A percentile compares a stretch with the other conserved stretches of the same genome.
These are phyloP conservation scores for Penicillium chermesinum DNA, from an alignment of 495 filamentous ascomycete genomes.

Conservation along the genomic window DNA sequence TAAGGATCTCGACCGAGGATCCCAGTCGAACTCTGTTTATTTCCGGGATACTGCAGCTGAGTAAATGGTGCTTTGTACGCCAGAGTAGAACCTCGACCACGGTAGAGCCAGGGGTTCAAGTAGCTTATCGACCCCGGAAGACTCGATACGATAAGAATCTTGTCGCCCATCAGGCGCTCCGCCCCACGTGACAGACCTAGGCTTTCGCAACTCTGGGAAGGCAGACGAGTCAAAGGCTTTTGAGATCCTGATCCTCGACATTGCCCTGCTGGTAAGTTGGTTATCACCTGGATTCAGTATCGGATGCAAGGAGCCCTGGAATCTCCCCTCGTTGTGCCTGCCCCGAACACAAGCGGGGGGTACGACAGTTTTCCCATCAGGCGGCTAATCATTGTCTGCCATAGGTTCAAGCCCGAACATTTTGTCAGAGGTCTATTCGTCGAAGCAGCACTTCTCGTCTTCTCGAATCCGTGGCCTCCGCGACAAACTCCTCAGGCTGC, in stretches of 20 bases:
- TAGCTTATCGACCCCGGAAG: no score
- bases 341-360: constrained; percentile 10
- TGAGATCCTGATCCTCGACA: constrained; percentile 3
- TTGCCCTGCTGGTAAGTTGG: constrained; percentile 6
- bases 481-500: neutral
- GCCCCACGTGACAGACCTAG: constrained; percentile 15
- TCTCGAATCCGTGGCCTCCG: neutral
- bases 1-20: no score
- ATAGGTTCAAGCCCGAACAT: constrained; percentile 10
- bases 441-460: constrained; percentile 3
- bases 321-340: constrained; percentile 14
- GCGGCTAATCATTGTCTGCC: constrained; percentile 5
- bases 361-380: constrained; percentile 6
- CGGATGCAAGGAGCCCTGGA: constrained; percentile 12
- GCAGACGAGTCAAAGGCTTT: constrained; percentile 6
- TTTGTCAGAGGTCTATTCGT: constrained; percentile 4
- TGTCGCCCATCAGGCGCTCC: neutral
- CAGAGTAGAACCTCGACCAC: no score
- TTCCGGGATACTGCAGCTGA: no score
- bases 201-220: neutral
- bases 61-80: no score
- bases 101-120: no score
- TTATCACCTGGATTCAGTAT: neutral
- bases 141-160: neutral
- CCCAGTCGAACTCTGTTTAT: neutral